Evolutionary conservation across 441 rosid species (phyloP).

Genomic region (Sinapis alba): DNA sequence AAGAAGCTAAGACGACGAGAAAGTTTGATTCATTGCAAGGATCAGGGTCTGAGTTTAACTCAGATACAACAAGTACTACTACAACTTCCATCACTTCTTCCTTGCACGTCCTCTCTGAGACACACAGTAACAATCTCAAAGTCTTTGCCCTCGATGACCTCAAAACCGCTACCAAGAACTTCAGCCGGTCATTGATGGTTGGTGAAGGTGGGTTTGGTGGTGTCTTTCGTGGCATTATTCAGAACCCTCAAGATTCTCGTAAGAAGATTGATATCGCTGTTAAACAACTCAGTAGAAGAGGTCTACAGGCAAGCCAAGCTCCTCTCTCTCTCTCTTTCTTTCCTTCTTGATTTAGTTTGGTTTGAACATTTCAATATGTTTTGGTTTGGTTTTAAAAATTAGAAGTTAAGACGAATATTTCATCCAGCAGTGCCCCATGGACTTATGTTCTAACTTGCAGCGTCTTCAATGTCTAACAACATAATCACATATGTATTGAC

Average conservation of each 20-base stretch:
- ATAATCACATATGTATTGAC: slow-evolving; percentile 2
- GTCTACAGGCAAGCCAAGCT: slow-evolving; percentile 66
- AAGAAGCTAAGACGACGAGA: slow-evolving; percentile 40
- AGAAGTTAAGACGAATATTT: no score
- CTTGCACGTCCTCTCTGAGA: slow-evolving; percentile 63
- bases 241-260: slow-evolving; percentile 50
- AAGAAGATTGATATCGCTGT: slow-evolving; percentile 80
- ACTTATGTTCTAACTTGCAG: not conserved
- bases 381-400: slow-evolving; percentile 2
- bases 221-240: slow-evolving; percentile 56
- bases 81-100: slow-evolving; percentile 61
- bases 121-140: slow-evolving; percentile 64
- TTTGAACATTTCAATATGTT: not conserved
- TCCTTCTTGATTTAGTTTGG: not conserved
- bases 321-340: slow-evolving; percentile 5
- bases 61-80: slow-evolving; percentile 73
- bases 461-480: not conserved
- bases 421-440: no score
- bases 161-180: slow-evolving; percentile 64
- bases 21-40: slow-evolving; percentile 50
- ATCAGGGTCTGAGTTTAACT: slow-evolving; percentile 72
- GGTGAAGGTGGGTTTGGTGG: slow-evolving; percentile 84
- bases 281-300: slow-evolving; percentile 83
- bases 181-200: slow-evolving; percentile 67
- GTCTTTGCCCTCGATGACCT: slow-evolving; percentile 57